Conservation (phyloP, 2,329 filamentous ascomycete genomes). For the Geosmithia flava region DNA sequence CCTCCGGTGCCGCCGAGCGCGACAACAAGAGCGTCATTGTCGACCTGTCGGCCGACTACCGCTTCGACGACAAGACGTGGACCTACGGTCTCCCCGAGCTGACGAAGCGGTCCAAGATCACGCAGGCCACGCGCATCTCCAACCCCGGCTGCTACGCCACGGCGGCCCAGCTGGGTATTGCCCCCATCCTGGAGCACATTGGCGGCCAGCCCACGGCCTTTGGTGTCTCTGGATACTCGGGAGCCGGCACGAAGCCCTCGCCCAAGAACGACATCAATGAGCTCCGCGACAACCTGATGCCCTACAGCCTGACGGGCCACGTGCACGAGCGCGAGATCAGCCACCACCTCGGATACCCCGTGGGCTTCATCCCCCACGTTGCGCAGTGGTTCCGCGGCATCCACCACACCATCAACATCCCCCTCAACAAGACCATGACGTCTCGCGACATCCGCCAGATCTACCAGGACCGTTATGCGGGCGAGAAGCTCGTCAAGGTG, state of each 20-base stretch:
- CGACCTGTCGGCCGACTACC: conserved; percentile 93
- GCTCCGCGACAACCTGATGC: conserved; percentile 74
- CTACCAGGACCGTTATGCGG: conserved; percentile 92
- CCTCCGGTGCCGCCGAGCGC: conserved; percentile 3
- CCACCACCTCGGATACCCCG: conserved; percentile 56
- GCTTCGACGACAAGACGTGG: conserved; percentile 59
- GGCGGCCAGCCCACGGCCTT: conserved; percentile 74
- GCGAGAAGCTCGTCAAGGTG: conserved; percentile 90
- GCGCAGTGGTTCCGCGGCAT: conserved; percentile 98
- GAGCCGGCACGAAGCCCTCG: conserved; percentile 86
- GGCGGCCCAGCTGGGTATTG: conserved; percentile 64
- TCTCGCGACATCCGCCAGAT: conserved; percentile 86
- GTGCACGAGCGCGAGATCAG: conserved; percentile 91
- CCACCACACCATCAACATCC: conserved; percentile 81
- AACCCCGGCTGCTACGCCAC: conserved; percentile 93
- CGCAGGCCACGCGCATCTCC: conserved; percentile 67
- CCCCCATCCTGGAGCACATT: conserved; percentile 53
- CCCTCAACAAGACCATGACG: conserved; percentile 74
- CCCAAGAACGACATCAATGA: conserved; percentile 85
- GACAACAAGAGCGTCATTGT: conserved; percentile 62
- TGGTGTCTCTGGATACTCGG: conserved; percentile 87
- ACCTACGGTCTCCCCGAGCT: conserved; percentile 87
- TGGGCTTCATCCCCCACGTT: conserved; percentile 88
- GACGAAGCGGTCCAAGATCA: conserved; percentile 63
- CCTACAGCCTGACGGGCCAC: conserved; percentile 60